Base-by-base conservation (phyloP, 2,329 filamentous ascomycete species). In the Aspergillus proliferans region DNA sequence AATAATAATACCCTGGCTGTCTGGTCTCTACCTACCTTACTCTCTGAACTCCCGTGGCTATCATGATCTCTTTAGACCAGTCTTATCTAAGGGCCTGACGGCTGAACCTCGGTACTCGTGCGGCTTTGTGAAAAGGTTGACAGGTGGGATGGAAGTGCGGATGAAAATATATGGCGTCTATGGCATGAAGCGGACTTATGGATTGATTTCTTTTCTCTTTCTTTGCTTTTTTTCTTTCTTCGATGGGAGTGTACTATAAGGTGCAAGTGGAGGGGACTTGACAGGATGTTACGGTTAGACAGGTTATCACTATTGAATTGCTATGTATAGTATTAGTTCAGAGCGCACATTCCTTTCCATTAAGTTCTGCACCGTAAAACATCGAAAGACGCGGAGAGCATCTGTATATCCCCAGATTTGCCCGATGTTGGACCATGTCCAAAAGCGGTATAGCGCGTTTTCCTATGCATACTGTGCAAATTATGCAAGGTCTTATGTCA, bases 161-260 rank as follows among this genome's bases (percentile, higher is more conserved):
- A 43, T 4, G 26, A 21, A 19, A 34, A 47, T 49, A 50, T 48
- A 51, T 49, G 56, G 56, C 54, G 56, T 58, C 51, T 50, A 44
- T 51, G 40, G 48, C 46, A 48, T 34, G 49, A 47, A 48, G 53
- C 53, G 53, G 56, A 55, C 26, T 30, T 30, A 30, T 30, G 26
- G 26, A 12, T 30, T 30, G 10, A 30, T 12, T 36, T 36, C 34
- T 36, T 14, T 6, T 14, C 7, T 14, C 12, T 36, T 14, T 36
- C 10, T 14, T 36, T 36, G 14, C 33, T 36, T 36, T 18, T 6
- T n/a, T n/a, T n/a, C 3, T 36, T 36, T 36, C 14, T 18, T 36
- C 6, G n/a, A 18, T 18, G n/a, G 15, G 14, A 36, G 34, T 30
- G 26, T 30, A 36, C 34, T 36, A 36, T n/a, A 18, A 15, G n/a